A percentile compares a stretch with the other conserved stretches of the same genome.
Evolutionary conservation across 2,329 filamentous ascomycete genomes (phyloP).

Genomic region (Rutstroemia sp.): DNA sequence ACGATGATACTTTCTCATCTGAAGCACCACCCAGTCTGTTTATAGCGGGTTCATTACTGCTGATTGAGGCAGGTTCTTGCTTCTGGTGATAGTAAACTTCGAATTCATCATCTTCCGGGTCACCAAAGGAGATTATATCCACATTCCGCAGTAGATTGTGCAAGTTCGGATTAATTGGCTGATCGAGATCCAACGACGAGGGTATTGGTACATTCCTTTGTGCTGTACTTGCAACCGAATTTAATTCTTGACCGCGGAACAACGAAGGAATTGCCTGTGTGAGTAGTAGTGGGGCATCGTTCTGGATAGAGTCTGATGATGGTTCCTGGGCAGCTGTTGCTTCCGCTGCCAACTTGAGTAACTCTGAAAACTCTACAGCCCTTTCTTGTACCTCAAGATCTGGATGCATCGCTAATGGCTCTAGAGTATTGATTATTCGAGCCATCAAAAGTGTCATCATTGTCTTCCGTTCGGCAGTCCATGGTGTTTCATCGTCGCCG

Average conservation of each 20-base stretch:
- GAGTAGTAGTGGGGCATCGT: conserved; percentile 73
- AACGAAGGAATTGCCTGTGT: conserved; percentile 86
- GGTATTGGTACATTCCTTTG: conserved; percentile 82
- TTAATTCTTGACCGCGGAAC: conserved; percentile 80
- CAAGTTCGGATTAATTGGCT: conserved; percentile 72
- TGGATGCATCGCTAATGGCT: conserved; percentile 72
- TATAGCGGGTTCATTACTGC: conserved; percentile 49
- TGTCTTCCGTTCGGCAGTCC: conserved; percentile 68
- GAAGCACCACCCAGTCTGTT: conserved; percentile 40
- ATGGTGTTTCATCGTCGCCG: conserved; percentile 54
- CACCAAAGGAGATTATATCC: conserved; percentile 41
- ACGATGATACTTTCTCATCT: conserved; percentile 44
- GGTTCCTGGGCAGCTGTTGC: conserved; percentile 62
- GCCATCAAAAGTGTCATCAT: conserved; percentile 71
- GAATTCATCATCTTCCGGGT: conserved; percentile 58
- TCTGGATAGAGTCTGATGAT: conserved; percentile 43
- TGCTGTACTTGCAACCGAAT: conserved; percentile 73
- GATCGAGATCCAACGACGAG: conserved; percentile 67
- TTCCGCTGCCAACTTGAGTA: conserved; percentile 81
- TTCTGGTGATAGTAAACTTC: conserved; percentile 51
- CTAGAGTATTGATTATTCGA: conserved; percentile 73
- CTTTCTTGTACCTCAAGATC: conserved; percentile 92
- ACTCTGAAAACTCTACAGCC: conserved; percentile 83
- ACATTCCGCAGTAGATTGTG: conserved; percentile 53
- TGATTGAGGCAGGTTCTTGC: conserved; percentile 33